Evolutionary conservation across 2,329 filamentous ascomycete species (phyloP).

Genomic region (Ceratocystis papillata): DNA sequence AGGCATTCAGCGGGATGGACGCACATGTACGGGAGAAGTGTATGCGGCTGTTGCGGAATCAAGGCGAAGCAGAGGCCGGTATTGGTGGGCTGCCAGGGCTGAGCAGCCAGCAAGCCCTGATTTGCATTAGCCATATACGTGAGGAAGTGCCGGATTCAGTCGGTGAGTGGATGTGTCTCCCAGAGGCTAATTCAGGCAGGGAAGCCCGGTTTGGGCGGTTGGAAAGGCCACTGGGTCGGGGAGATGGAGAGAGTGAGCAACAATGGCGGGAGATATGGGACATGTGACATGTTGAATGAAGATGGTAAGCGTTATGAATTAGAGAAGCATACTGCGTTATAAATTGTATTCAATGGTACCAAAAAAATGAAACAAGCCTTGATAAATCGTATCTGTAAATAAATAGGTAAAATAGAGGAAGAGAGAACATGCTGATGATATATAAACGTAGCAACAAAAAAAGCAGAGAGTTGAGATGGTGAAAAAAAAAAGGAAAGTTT

Average conservation of each 20-base stretch:
- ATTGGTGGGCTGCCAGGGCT: conserved; percentile 47
- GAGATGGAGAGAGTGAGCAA: conserved; percentile 41
- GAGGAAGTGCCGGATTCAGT: conserved; percentile 83
- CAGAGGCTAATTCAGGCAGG: conserved; percentile 55
- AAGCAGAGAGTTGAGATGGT: conserved; percentile 23
- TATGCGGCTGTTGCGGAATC: conserved; percentile 56
- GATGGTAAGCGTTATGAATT: background rate
- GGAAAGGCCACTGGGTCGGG: conserved; percentile 48
- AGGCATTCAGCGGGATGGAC: conserved; percentile 80
- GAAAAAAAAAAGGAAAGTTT: background rate
- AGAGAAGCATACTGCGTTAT: background rate
- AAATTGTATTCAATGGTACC: background rate
- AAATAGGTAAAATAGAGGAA: background rate
- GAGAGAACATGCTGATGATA: background rate
- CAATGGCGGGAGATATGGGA: conserved; percentile 58
- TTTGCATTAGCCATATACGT: conserved; percentile 84
- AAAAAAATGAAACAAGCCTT: background rate
- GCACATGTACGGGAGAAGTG: conserved; percentile 76
- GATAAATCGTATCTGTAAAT: conserved; percentile 1
- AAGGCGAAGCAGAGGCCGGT: conserved; percentile 33
- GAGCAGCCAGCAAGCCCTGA: conserved; percentile 60
- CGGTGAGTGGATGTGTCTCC: conserved; percentile 75
- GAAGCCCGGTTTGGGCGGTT: conserved; percentile 55
- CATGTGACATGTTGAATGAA: background rate
- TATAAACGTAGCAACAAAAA: background rate